Evolutionary conservation across 208 protist genomes (phyloP), one percentile per base, ranked within the genome.

Genomic region (Leishmania gerbilli): DNA sequence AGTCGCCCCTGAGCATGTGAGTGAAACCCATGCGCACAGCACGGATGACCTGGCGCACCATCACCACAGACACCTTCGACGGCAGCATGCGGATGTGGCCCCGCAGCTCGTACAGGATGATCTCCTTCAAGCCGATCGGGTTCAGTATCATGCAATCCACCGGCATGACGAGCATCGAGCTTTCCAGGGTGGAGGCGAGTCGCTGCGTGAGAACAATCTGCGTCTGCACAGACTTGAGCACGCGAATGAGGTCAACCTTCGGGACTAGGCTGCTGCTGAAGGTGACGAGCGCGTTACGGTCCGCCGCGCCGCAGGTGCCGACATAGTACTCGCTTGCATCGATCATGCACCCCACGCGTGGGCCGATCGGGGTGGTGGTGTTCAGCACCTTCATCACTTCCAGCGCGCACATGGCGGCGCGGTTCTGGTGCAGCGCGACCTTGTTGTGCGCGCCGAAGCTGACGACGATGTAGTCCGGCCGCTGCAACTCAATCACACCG

Each of bases 291-390:
- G 88, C 78, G 65, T 90, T 87, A 40, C 82, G 82, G 47, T 88
- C 58, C 34, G 77, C 82, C 34, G 87, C 84, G 27, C 90, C 90
- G 79, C 91, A 96, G 7, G 89, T 93, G 64, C 92, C 92, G 17
- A 94, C 87, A 69, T 88, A 90, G 85, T 86, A 94, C 83, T 94
- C 89, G 40, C 88, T 84, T 9, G 85, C 85, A 49, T 96, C 92
- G n/a, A 94, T 58, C 65, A 95, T 51, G 67, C 80, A 89, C 74
- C 80, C 84, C 8, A 92, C 58, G 19, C 87, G 81, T 24, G 79
- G 84, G 11, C 78, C 80, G 56, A 89, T 86, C 19, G 81, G 77
- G 21, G 82, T 87, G n/a, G 60, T 80, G 1, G 80, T 55, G 47
- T 82, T 83, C 21, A 85, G 51, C 51, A 81, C 56, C 5, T 87